Evolutionary conservation across 2,329 filamentous ascomycete genomes (phyloP), one percentile per base, ranked within the genome.

Genomic region (Ambrosiella beaveri): DNA sequence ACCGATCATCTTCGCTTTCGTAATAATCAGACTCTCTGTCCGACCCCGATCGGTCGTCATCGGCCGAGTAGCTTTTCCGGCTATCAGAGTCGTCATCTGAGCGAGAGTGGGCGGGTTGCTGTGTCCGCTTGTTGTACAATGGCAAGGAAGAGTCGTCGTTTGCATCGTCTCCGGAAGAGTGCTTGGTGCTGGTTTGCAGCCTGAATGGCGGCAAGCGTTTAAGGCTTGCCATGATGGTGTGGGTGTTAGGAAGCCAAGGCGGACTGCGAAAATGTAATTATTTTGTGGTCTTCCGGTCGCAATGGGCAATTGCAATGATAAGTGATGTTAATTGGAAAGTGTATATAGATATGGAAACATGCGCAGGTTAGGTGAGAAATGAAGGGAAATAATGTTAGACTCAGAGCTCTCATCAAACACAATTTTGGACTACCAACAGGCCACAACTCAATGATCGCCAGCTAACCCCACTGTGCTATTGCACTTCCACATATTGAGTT

Each of bases 141-240:
- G 57, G 58, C 13, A 59, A 45, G n/a, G 54, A 51, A n/a, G 54
- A 12, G 11, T 27, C 36, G 37, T 68, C 69, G n/a, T 71, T 65
- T 3, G 71, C 71, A 54, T 74, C 71, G 38, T 74, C 71, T 54
- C 74, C 71, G 7, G 52, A 15, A 27, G 13, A 35, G 7, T 11
- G 40, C n/a, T 35, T 38, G 51, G 72, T 72, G 41, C 73, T 45
- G 38, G 19, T 45, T 58, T 47, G 35, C 15, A 60, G 49, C 52
- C 47, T 39, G 53, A 57, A 60, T 27, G 58, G 58, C 38, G 57
- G 58, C 44, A 62, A 45, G 17, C 60, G 60, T 40, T 57, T 57
- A 55, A 54, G 55, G 13, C 53, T 57, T 55, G 59, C 60, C 59
- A 59, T 61, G 13, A 27, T 59, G 36, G 17, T 35, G 13, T 17